Evolutionary conservation across 495 filamentous ascomycete species (phyloP), one percentile per base, ranked within the genome.

Genomic region (Penicillium herquei): DNA sequence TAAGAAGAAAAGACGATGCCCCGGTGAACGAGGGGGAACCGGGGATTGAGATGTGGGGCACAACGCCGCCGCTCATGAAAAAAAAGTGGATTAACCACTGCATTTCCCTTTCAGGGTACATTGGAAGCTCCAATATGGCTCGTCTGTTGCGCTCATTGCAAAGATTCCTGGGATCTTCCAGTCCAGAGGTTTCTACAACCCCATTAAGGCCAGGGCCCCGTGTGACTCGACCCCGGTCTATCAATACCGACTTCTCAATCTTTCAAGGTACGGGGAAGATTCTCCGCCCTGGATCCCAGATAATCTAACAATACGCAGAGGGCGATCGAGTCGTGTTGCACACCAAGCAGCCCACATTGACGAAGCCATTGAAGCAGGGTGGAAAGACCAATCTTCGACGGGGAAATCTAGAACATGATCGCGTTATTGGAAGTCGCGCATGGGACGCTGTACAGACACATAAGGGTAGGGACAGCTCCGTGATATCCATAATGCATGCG

Each of bases 401-500:
- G 11, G 87, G 86, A 17, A 46, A 57, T 31, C 64, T 92, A 40
- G 32, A 62, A 0, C 87, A 89, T 59, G 68, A 79, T 50, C 70
- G 79, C 45, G 84, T 92, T 57, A 84, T 92, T 65, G 87, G 86
- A 40, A 81, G 77, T 47, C 59, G 62, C n/a, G 62, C 78, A 2
- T 74, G 86, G 49, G 81, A 86, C 48, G 56, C 78, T 33, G 72
- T 90, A 6, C 66, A 72, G 35, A 74, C 81, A 14, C 75, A 66
- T 39, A 83, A 81, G 63, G 73, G 75, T 70, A 57, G 59, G 63
- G 45, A 40, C 37, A 14, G 2, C 49, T 32, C 16, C 18, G 7
- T 10, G 10, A 37, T 26, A 26, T 26, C 21, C 26, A 32, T n/a
- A 37, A 34, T 31, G 32, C 31, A 11, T 21, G 4, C 12, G 34